Evolutionary conservation across 441 rosid genomes (phyloP).

Genomic region (Corymbia calophylla): DNA sequence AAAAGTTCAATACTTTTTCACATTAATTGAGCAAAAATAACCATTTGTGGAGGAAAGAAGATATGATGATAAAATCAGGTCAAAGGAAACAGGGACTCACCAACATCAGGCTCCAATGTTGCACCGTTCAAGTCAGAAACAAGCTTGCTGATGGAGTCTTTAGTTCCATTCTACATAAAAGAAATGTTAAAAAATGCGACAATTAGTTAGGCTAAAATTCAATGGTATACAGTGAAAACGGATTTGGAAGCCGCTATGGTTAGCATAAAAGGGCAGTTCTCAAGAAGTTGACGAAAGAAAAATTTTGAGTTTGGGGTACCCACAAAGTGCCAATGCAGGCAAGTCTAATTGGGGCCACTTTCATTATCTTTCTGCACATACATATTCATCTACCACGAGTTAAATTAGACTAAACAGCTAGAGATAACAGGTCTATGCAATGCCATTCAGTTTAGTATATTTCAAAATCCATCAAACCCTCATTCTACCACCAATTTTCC

Average conservation of each 20-base stretch:
- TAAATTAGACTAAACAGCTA: background rate
- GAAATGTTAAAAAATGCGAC: background rate
- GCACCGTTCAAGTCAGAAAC: conserved; percentile 74
- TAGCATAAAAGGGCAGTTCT: background rate
- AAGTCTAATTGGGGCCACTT: background rate
- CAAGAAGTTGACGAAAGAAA: background rate
- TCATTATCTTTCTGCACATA: background rate
- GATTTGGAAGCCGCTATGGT: background rate
- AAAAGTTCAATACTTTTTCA: background rate
- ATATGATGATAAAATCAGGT: background rate
- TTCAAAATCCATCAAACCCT: background rate
- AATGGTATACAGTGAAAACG: background rate
- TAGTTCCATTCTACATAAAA: conserved; percentile 71
- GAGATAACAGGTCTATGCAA: background rate
- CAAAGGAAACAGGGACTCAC: conserved; percentile 25
- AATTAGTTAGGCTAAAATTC: background rate
- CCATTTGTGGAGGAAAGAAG: background rate
- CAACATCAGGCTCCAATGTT: conserved; percentile 82
- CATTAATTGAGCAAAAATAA: background rate
- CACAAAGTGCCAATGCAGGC: background rate
- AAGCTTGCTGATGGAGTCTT: conserved; percentile 83
- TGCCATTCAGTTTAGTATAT: background rate
- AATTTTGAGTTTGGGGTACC: background rate
- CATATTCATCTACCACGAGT: background rate
- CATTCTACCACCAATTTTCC: background rate